phyloP scores from a whole-genome alignment of 78 protist genomes.

The Diacronema lutheri region DNA sequence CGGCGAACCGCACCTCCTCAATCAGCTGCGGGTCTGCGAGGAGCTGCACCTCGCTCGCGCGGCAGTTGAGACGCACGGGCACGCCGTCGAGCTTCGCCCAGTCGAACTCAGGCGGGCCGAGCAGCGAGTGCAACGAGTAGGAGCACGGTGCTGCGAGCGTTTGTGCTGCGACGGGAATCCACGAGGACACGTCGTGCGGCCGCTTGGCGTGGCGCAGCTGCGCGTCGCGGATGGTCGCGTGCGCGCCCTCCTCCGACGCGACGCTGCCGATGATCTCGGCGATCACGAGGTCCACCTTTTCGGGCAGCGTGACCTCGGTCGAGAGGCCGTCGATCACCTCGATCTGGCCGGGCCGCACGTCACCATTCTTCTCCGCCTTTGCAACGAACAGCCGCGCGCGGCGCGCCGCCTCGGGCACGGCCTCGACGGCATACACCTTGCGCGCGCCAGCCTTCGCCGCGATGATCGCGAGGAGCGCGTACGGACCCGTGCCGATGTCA shows the following conservation, averaged over 20 bases:
- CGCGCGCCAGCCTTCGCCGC: conserved; percentile 30
- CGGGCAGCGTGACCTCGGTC: background rate
- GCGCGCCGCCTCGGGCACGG: background rate
- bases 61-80: conserved; percentile 11
- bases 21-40: background rate
- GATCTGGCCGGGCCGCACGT: background rate
- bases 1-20: background rate
- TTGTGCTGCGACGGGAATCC: background rate
- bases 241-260: conserved; percentile 13
- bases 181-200: background rate
- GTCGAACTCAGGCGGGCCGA: too few species aligned
- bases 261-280: conserved; percentile 24
- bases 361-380: background rate
- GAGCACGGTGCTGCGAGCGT: background rate
- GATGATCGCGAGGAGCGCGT: conserved; percentile 19
- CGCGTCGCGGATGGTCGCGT: conserved; percentile 23
- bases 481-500: conserved; percentile 40
- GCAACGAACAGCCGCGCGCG: background rate
- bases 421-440: conserved; percentile 39
- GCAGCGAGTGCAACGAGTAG: background rate
- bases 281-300: background rate
- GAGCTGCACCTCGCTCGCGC: background rate
- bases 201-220: background rate
- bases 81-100: too few species aligned
- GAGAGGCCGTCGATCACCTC: conserved; percentile 23